These are phyloP conservation scores for Pichia sp. DNA, from an alignment of 1,139 yeast genomes.

Conservation along the genomic window DNA sequence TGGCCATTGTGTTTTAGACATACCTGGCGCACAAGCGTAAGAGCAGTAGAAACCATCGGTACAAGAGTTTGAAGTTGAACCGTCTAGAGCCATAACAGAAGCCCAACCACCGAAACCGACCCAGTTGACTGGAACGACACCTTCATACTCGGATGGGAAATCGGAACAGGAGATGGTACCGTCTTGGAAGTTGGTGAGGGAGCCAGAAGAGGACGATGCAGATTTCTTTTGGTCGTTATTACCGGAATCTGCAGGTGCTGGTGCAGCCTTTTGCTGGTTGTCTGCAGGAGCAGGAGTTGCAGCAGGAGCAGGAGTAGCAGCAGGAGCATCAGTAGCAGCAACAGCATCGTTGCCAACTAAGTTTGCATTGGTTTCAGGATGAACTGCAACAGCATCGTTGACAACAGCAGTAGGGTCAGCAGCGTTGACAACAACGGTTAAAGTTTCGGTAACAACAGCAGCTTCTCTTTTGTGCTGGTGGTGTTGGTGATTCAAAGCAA, in stretches of 20 bases:
- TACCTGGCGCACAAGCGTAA: constrained; percentile 92
- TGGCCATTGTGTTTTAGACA: constrained; percentile 98
- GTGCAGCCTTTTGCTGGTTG: not conserved
- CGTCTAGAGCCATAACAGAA: constrained; percentile 55
- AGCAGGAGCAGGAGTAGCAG: constrained; percentile 19
- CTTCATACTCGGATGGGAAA: constrained; percentile 64
- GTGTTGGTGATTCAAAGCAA: constrained; percentile 40
- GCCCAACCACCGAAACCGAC: constrained; percentile 89
- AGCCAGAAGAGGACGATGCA: constrained; percentile 34
- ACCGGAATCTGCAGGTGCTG: constrained; percentile 11
- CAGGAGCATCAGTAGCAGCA: constrained; percentile 34
- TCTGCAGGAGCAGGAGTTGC: not conserved
- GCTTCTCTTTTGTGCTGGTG: constrained; percentile 53
- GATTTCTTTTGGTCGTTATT: constrained; percentile 9
- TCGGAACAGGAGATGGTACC: constrained; percentile 65
- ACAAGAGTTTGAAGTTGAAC: constrained; percentile 58
- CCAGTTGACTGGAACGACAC: constrained; percentile 78
- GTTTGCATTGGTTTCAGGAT: constrained; percentile 14
- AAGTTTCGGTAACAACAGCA: constrained; percentile 49
- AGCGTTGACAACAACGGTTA: constrained; percentile 39
- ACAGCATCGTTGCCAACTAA: constrained; percentile 38
- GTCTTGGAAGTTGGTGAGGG: constrained; percentile 57
- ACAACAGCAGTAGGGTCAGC: constrained; percentile 34
- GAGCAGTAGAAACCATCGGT: constrained; percentile 90
- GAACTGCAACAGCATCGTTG: constrained; percentile 30